Evolutionary conservation across 441 rosid genomes (phyloP).

Genomic region (Mallotus japonicus): DNA sequence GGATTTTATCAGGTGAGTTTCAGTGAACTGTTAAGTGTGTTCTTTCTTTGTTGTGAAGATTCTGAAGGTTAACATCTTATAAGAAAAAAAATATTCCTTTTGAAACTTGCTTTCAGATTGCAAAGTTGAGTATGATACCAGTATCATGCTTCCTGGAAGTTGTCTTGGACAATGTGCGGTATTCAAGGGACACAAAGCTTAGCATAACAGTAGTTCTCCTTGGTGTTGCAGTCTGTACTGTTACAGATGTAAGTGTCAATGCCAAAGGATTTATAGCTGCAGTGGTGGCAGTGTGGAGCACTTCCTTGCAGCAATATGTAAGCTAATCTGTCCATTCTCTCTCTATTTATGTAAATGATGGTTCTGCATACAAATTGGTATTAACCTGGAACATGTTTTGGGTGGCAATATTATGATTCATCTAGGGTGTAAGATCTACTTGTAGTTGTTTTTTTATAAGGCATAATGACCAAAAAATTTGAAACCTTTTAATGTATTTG

Average conservation of each 20-base stretch:
- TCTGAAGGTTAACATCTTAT: conserved; percentile 4
- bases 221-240: conserved; percentile 97
- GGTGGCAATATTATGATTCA: not conserved
- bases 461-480: too few species aligned
- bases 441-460: too few species aligned
- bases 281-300: conserved; percentile 88
- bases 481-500: too few species aligned
- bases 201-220: conserved; percentile 85
- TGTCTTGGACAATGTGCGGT: conserved; percentile 81
- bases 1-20: conserved; percentile 91
- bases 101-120: conserved; percentile 58
- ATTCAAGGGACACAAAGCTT: conserved; percentile 97
- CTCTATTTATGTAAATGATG: not conserved
- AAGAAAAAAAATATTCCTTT: not conserved
- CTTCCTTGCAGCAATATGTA: conserved; percentile 94
- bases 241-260: conserved; percentile 96
- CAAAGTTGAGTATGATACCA: conserved; percentile 97
- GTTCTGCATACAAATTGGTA: not conserved
- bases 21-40: not conserved
- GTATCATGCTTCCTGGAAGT: conserved; percentile 94
- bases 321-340: conserved; percentile 29
- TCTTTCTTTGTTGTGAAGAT: conserved; percentile 17
- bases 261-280: conserved; percentile 89
- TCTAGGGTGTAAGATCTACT: not conserved
- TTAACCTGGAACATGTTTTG: not conserved